Base-by-base conservation (phyloP, 108 stramenopile genomes). In the Nitzschia inconspicua region DNA sequence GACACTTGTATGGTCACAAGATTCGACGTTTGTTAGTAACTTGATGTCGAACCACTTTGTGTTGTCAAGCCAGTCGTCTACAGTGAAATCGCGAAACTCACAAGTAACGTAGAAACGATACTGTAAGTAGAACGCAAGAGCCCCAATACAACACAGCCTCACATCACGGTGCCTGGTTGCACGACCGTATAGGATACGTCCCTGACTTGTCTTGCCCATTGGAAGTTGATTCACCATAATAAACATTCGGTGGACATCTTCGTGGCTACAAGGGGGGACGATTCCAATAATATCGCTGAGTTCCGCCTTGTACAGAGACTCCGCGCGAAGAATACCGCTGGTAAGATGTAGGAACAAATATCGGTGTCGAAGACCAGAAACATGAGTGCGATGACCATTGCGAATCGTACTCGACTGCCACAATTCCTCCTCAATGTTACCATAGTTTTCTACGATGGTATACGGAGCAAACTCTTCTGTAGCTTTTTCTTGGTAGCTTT, bases 151-250 rank as follows among this genome's bases (percentile, higher is more conserved):
- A 18, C 57, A 58, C 2, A 58, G 24, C 11, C 3, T 4, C 9
- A 58, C 57, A 43, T 58, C 31, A 14, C 27, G 41, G 57, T 58
- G 57, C 24, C 57, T 39, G 16, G 41, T 43, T 26, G 57, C 39
- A 5, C 41, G 57, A 3, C 57, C 57, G 29, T 58, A 58, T 3
- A 55, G 11, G n/a, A 55, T 36, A 8, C 34, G 31, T 8, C 53
- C 53, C n/a, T 36, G 7, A 27, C 37, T 55, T 7, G 53, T 55
- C 20, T 58, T 58, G n/a, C 53, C 31, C 28, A 7, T 27, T 27
- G 41, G 25, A 4, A 58, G 5, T 43, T 58, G 57, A 3, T 20
- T 58, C 6, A 58, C 31, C 41, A 58, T 43, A 7, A 41, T 2
- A 18, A 25, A 41, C 22, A 41, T 7, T n/a, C 23, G 26, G 10